Base-by-base conservation (phyloP, 2,329 filamentous ascomycete genomes). In the Cytospora paraplurivora region DNA sequence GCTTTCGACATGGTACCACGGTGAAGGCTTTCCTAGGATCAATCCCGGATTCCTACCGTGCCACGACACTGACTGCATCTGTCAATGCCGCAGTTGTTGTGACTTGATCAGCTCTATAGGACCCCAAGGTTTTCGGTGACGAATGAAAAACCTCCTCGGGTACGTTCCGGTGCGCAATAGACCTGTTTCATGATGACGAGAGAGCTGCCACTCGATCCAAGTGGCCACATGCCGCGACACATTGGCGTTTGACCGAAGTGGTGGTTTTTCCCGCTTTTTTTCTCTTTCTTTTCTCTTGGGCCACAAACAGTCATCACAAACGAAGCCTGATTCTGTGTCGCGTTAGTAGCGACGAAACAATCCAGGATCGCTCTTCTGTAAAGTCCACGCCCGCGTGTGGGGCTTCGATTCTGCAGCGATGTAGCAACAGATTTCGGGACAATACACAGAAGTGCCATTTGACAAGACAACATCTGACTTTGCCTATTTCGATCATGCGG, bases 1-100 rank as follows among this genome's bases (percentile, higher is more conserved):
- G 74, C 73, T 69, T 71, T n/a, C n/a, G 70, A 69, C 69, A 37
- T 41, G 54, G 59, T 53, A 62, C 59, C 62, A 41, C 54, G 49
- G 53, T n/a, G 15, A 12, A 13, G 35, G 51, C 19, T 33, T 33
- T 55, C 32, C n/a, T 55, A 44, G 17, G 44, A 64, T 64, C 62
- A 13, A 15, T 64, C 61, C 35, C 51, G 41, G 35, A 41, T 38
- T 27, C 38, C 32, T 11, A 27, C 62, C 62, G 62, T 57, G 53
- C 59, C 62, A 52, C 57, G 62, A 62, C 51, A 62, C 47, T 44
- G 62, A 64, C 59, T 54, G 62, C 67, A 59, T 67, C 37, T 70
- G 68, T 67, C 60, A 54, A 54, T 59, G 66, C 58, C 65, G 67
- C 65, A 64, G 65, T 63, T 63, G 62, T 67, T 59, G 11, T 61